Evolutionary conservation across 495 filamentous ascomycete genomes (phyloP), one percentile per base, ranked within the genome.

Genomic region (Hypoxylon intermedium): DNA sequence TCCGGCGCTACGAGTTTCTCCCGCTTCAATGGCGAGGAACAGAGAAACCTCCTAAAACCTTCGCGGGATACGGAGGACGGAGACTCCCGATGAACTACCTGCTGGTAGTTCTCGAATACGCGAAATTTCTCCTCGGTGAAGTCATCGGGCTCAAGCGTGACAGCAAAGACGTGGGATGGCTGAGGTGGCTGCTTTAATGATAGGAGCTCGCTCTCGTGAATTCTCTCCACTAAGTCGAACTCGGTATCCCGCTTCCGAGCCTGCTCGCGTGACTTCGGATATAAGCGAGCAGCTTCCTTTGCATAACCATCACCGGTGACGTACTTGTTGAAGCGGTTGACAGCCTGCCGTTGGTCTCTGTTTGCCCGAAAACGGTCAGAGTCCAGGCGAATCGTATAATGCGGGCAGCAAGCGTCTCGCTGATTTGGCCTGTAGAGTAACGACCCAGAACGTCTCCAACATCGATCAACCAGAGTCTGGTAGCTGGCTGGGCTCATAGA

Each of bases 401-500:
- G 91, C n/a, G 92, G 91, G 70, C 94, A 98, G 68, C 94, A 98
- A 52, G 91, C 90, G 51, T 85, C 76, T 40, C 76, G 82, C 65
- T 87, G 84, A 73, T 98, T 91, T 50, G 91, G 94, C 63, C 94
- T 91, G 78, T 98, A 98, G 62, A 97, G 83, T n/a, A 93, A 78
- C n/a, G 79, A 84, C 6, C 74, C 82, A 47, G 85, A 97, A 76
- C 94, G 83, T 74, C 94, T 85, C 93, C 93, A 98, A 60, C 92
- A 93, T 52, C 90, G 85, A 75, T 96, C 85, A 51, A 97, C 76
- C 9, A 98, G 82, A 47, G 74, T 74, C 68, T 96, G 90, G 73
- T 98, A 98, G 71, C 90, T 84, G 6, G 75, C 76, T 19, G 87
- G 82, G 34, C 79, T 84, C 72, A 98, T 77, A 53, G 83, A 83